Evolutionary conservation across 2,329 filamentous ascomycete genomes (phyloP), one percentile per base, ranked within the genome.

Genomic region (Coccinonectria pachysandricola): DNA sequence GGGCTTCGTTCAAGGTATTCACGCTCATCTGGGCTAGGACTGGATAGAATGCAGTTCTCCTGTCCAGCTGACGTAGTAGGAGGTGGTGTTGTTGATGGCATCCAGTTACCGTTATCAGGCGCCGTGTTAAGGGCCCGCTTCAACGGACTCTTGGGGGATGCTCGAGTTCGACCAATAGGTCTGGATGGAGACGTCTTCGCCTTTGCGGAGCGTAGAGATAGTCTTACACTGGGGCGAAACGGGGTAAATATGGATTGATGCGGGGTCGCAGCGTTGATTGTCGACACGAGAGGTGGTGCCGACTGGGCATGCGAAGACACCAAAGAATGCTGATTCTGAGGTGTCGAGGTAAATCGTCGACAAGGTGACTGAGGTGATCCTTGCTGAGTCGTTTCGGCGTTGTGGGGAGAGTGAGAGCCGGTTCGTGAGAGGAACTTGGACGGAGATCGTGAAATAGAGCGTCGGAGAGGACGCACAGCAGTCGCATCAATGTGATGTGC

Each of bases 401-500:
- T 49, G 17, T 67, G 57, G 9, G 64, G 57, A 9, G 64, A 61
- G 31, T 65, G 59, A 1, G 67, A 68, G 22, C 54, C 54, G 23
- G 60, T 53, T 36, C 65, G 63, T 26, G 56, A 52, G 18, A 92
- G 61, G 30, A 91, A 88, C 54, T 91, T 93, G 16, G 88, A 94
- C 8, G 88, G 88, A n/a, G 88, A 95, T 45, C 86, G 74, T 31
- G 87, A 95, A 37, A 95, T 67, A 14, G 88, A 94, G 43, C 85
- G 81, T 39, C 87, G 73, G 32, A 95, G 65, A 46, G 85, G 82
- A 49, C 84, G 74, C 37, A 94, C 81, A 32, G 82, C 17, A 10
- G 81, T 79, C 39, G 84, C 75, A 60, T 93, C 83, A 45, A 88
- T 79, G 56, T 82, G 79, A 53, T 84, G 82, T 35, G 75, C 74